Evolutionary conservation across 257 asterid genomes (phyloP), one percentile per base, ranked within the genome.

Genomic region (Ilex asprella): DNA sequence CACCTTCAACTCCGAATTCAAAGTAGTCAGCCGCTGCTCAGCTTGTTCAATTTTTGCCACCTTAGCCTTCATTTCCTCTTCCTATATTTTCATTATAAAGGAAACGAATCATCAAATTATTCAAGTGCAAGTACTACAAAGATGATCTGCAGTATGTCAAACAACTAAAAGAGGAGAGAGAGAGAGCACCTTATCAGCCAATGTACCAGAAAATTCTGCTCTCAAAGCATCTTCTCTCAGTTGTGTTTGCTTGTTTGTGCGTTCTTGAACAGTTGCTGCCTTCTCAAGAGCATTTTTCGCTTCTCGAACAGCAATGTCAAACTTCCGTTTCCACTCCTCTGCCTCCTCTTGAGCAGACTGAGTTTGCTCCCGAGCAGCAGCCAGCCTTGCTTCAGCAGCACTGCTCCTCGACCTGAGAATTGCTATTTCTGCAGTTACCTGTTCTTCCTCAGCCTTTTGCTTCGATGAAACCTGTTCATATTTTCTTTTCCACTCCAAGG

Each of bases 311-410:
- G 99, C 96, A 78, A 86, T 72, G 50, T 79, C 95, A 63, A 81
- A 93, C 59, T 93, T 93, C 41, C 95, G 90, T 76, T 81, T 81
- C 99, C 99, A 93, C 82, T 93, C 99, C 73, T 82, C 91, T 11
- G 97, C 94, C 79, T 90, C 99, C 74, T 93, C 97, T 64, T 78
- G 82, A 41, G 97, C 95, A 65, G 99, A 90, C 52, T 87, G 88
- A 47, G 95, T 86, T 68, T 84, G 89, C 74, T 93, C 99, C 67
- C 84, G 86, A 66, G 96, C 92, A 65, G 99, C 99, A 58, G 87
- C 95, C 55, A 93, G 76, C 76, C 99, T 86, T 67, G 99, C 99
- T 72, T 87, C 99, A 56, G 99, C 95, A 60, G 99, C 99, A 73
- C 94, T 84, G 62, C 86, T 80, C 75, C 80, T 86, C 30, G 97